Evolutionary conservation across 805 yeast species (phyloP), one percentile per base, ranked within the genome.

Genomic region (Candida coleopterorum): DNA sequence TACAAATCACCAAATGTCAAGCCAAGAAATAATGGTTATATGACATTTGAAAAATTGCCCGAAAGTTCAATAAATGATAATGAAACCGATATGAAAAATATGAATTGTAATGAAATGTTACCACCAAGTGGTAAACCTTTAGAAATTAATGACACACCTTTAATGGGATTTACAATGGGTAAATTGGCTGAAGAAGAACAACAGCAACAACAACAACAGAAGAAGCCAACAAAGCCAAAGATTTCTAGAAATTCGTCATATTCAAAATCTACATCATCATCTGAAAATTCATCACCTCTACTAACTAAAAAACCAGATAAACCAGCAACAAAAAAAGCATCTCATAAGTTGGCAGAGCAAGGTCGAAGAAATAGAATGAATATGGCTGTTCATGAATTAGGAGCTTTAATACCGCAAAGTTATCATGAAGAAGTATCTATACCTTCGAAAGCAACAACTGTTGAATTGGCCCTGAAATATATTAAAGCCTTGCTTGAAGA

Each of bases 281-380:
- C 44, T 17, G 42, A 51, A 14, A 40, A 29, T n/a, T 49, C 49
- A 28, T 52, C 58, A 3, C 60, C 62, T 2, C 42, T 44, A 16
- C 31, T 48, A 16, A 25, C 30, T 15, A 39, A 39, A 14, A 44
- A 40, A 15, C 39, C 35, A 4, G 59, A 55, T 36, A 52, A 54
- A 36, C 54, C 56, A 20, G 37, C 61, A 7, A 68, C 74, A 20
- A 81, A 83, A 54, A 79, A 81, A 49, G 75, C 82, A 2, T 75
- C 77, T 28, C 98, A 90, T 59, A 89, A 90, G 55, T 72, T 86
- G 11, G 97, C 98, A 0, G 98, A 90, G 60, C 97, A 93, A 59
- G 97, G 96, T 11, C 72, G 98, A 36, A 74, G 98, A 48, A 89
- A 90, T 56, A 70, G 98, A 44, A 83, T 90, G 81, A 93, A 93